Evolutionary conservation across 2,329 filamentous ascomycete species (phyloP), one percentile per base, ranked within the genome.

Genomic region (Xylaria sp.): DNA sequence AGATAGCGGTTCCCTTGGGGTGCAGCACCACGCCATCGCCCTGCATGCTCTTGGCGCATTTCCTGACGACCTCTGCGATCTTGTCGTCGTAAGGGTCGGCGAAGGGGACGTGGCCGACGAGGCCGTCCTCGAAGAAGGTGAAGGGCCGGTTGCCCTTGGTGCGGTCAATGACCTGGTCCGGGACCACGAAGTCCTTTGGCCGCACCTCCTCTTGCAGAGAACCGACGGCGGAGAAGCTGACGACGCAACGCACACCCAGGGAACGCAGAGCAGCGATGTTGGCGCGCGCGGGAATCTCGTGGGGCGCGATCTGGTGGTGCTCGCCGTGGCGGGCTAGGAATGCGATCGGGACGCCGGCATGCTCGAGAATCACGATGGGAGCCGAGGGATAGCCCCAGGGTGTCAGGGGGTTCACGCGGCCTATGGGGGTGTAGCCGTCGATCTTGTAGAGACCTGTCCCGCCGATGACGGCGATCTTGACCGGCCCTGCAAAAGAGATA

Each of bases 251-350:
- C 47, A 98, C 95, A 69, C 95, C 95, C 64, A 99, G 84, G 72
- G 87, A 89, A 68, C 95, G 89, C 66, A 99, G 84, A n/a, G 95
- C 95, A n/a, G 95, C 94, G 73, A 99, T 96, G 82, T 98, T 99
- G 78, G 95, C 95, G 67, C 92, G 92, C 69, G 89, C 87, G 63
- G 94, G 93, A n/a, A 99, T 91, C 79, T 99, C 95, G 75, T 97
- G 94, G 0, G 95, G 95, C 5, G 94, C 92, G 69, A 91, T 84
- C 78, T 97, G 87, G 82, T 99, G 95, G 85, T 95, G 84, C 12
- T 88, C 76, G 69, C 95, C 95, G 79, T 99, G 95, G 46, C 95
- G 92, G 66, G 94, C 92, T 70, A 99, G 87, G 83, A 99, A 99
- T 59, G 95, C 95, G 67, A 99, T 87, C 66, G 91, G 87, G 45